These are phyloP conservation scores for Monosporascus sp. DNA, from an alignment of 2,329 filamentous ascomycete genomes.

Conservation along the genomic window DNA sequence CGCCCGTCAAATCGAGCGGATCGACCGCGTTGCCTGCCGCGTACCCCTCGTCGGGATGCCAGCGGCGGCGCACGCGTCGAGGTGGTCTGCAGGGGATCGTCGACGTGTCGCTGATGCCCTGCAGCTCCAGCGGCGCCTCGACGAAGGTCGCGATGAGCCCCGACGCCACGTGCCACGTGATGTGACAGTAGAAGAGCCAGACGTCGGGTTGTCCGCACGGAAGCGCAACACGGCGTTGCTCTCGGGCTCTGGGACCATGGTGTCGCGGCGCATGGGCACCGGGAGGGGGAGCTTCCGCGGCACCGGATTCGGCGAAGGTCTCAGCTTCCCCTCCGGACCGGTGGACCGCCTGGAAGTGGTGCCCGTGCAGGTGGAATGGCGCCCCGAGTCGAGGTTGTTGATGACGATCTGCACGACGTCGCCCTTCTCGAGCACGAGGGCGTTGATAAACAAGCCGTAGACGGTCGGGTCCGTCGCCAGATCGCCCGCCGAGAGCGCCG, in stretches of 20 bases:
- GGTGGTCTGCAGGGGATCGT: slow-evolving; percentile 55
- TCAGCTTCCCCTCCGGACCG: slow-evolving; percentile 55
- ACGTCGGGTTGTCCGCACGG: slow-evolving; percentile 58
- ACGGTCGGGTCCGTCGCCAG: slow-evolving; percentile 50
- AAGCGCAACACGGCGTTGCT: slow-evolving; percentile 67
- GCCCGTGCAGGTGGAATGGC: slow-evolving; percentile 74
- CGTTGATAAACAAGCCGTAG: slow-evolving; percentile 35
- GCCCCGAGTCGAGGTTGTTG: slow-evolving; percentile 68
- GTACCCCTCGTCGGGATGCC: slow-evolving; percentile 42
- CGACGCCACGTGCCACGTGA: slow-evolving; percentile 68
- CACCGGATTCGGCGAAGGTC: slow-evolving; percentile 42
- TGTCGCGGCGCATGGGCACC: slow-evolving; percentile 60
- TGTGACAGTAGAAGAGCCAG: slow-evolving; percentile 75
- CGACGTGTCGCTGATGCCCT: slow-evolving; percentile 39
- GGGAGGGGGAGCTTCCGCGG: slow-evolving; percentile 41
- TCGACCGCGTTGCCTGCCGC: slow-evolving; percentile 63
- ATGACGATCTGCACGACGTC: slow-evolving; percentile 68
- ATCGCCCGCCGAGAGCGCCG: slow-evolving; percentile 59
- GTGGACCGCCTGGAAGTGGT: slow-evolving; percentile 64
- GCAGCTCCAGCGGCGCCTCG: slow-evolving; percentile 58
- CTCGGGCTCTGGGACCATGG: slow-evolving; percentile 56
- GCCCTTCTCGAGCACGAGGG: slow-evolving; percentile 62
- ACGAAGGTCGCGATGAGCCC: slow-evolving; percentile 62
- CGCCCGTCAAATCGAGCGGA: slow-evolving; percentile 56
- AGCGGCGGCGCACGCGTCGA: slow-evolving; percentile 50